phyloP scores from a whole-genome alignment of 78 protist species.

The Speleostelium caveatum region DNA sequence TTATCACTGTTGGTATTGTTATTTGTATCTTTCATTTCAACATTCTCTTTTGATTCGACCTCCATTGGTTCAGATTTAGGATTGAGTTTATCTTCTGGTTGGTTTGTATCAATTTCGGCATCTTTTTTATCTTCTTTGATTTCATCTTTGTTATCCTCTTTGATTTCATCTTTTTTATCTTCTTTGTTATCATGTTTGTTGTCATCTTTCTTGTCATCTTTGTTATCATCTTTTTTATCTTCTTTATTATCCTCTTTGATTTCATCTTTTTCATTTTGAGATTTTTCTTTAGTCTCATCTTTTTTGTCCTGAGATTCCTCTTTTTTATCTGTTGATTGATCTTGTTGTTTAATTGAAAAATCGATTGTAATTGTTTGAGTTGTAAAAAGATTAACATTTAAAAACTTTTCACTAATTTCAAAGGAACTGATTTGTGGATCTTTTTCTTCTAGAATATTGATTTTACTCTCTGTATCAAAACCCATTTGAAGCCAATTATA shows the following conservation, averaged over 20 bases:
- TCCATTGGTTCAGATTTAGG: neutral
- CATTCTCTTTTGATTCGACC: neutral
- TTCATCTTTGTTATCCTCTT: neutral
- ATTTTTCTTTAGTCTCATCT: neutral
- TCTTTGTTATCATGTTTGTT: neutral
- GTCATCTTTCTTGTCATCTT: neutral
- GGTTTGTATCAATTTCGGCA: neutral
- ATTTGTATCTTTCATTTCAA: neutral
- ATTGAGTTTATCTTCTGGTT: neutral
- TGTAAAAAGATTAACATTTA: neutral
- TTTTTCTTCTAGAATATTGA: too few species aligned
- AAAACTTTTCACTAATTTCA: neutral
- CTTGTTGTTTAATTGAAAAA: neutral
- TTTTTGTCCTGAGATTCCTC: neutral
- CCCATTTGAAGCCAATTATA: conserved; percentile 57
- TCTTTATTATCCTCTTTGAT: neutral
- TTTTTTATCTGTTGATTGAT: neutral
- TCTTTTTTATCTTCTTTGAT: neutral
- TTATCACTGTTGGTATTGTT: neutral
- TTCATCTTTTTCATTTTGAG: neutral
- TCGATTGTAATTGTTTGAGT: conserved; percentile 6
- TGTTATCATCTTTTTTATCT: neutral
- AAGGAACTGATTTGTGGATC: neutral
- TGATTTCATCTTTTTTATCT: neutral
- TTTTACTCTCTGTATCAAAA: conserved; percentile 23